Conservation (phyloP, 2,329 filamentous ascomycete genomes). For the Zymoseptoria brevis region DNA sequence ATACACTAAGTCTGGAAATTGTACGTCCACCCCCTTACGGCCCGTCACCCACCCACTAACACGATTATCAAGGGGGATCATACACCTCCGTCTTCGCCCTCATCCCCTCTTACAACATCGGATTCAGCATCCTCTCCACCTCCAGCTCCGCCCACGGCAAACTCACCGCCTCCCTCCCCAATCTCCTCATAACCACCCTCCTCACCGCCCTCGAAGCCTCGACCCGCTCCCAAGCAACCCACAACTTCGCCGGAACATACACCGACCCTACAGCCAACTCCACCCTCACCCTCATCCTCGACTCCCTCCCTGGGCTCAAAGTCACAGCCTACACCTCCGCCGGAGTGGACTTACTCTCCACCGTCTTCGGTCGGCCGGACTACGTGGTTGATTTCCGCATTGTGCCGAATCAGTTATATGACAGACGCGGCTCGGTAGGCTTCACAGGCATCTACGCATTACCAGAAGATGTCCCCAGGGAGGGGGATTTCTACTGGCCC, state of each 20-base stretch:
- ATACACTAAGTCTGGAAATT: constrained; percentile 41
- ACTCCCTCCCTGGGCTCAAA: constrained; percentile 22
- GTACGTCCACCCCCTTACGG: not conserved
- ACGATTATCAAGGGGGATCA: constrained; percentile 22
- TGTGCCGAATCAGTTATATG: constrained; percentile 22
- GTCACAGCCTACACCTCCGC: constrained; percentile 28
- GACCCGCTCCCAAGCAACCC: constrained; percentile 22
- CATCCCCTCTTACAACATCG: constrained; percentile 42
- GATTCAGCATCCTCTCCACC: constrained; percentile 35
- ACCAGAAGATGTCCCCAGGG: constrained; percentile 6
- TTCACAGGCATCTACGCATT: constrained; percentile 14
- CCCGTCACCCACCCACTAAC: not conserved
- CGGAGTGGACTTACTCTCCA: constrained; percentile 26
- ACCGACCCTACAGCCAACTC: constrained; percentile 10
- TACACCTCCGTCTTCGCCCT: constrained; percentile 29
- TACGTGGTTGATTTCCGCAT: constrained; percentile 16
- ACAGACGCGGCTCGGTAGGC: constrained; percentile 3
- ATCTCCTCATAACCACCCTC: constrained; percentile 17
- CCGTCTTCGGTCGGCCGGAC: constrained; percentile 9
- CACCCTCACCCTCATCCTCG: constrained; percentile 21
- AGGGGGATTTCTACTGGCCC: constrained; percentile 13
- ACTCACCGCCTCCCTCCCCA: constrained; percentile 10
- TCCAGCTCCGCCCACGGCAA: constrained; percentile 6
- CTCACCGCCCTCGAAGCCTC: constrained; percentile 24
- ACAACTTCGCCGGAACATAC: constrained; percentile 24